Evolutionary conservation across 2,329 filamentous ascomycete species (phyloP).

Genomic region (Decorospora gaudefroyi): DNA sequence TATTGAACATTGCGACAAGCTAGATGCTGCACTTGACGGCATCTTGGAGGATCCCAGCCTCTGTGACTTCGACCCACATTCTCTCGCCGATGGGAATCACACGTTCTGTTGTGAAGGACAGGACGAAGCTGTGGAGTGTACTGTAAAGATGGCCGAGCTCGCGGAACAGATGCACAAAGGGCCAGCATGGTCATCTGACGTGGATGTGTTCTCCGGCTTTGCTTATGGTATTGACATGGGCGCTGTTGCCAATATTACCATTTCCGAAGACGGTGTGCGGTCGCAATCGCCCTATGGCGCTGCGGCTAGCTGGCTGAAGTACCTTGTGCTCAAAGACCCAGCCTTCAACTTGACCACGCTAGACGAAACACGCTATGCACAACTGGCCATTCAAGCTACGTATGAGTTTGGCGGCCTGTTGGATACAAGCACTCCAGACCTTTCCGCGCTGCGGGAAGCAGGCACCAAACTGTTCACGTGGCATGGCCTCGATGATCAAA

Average conservation of each 20-base stretch:
- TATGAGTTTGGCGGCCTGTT: conserved; percentile 31
- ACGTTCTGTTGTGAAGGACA: not conserved
- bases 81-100: conserved; percentile 13
- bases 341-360: conserved; percentile 21
- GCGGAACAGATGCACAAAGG: conserved; percentile 26
- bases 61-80: conserved; percentile 32
- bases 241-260: conserved; percentile 18
- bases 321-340: conserved; percentile 21
- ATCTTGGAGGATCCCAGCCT: conserved; percentile 32
- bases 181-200: conserved; percentile 16
- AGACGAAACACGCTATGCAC: conserved; percentile 18
- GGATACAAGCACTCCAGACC: conserved; percentile 30
- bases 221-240: conserved; percentile 22
- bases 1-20: conserved; percentile 34
- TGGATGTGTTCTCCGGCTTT: conserved; percentile 15
- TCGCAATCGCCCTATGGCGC: conserved; percentile 24
- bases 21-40: conserved; percentile 42
- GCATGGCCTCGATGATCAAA: conserved; percentile 35
- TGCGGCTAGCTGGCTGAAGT: conserved; percentile 24
- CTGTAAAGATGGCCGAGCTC: conserved; percentile 27
- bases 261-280: conserved; percentile 22
- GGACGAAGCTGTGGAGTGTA: conserved; percentile 11
- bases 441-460: conserved; percentile 27
- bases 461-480: conserved; percentile 37
- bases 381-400: conserved; percentile 25